Percentiles rank a stretch among this genome's conserved stretches.
phyloP scores from a whole-genome alignment of 2,329 filamentous ascomycete genomes.

The Nothophaeocryptopus gaeumannii region DNA sequence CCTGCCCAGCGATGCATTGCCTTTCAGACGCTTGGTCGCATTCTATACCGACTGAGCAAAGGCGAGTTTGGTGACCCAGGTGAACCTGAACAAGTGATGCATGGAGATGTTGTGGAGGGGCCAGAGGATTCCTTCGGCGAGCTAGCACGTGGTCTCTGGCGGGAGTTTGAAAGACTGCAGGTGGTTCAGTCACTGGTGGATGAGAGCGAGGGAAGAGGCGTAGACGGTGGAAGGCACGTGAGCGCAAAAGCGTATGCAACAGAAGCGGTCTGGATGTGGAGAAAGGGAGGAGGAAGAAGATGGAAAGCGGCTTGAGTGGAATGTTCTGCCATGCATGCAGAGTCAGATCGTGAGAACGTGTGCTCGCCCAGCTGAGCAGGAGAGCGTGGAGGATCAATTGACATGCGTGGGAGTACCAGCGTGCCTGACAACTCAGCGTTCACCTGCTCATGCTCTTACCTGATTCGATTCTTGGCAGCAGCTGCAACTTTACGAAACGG shows the following conservation, averaged over 20 bases:
- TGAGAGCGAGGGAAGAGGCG: slow-evolving; percentile 63
- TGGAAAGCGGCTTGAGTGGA: slow-evolving; percentile 48
- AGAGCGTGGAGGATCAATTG: too few species aligned
- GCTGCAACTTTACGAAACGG: too few species aligned
- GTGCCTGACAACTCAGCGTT: too few species aligned
- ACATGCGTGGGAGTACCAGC: too few species aligned
- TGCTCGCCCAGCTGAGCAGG: too few species aligned
- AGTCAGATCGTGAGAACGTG: neutral
- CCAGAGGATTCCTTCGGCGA: slow-evolving; percentile 48
- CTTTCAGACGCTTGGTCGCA: slow-evolving; percentile 82
- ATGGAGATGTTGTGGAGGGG: slow-evolving; percentile 31
- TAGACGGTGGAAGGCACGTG: slow-evolving; percentile 61
- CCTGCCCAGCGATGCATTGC: slow-evolving; percentile 86
- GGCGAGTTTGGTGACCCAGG: slow-evolving; percentile 63
- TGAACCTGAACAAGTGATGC: slow-evolving; percentile 27
- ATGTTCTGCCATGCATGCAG: too few species aligned
- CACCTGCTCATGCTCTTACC: too few species aligned
- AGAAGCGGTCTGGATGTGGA: slow-evolving; percentile 86
- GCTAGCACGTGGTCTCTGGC: slow-evolving; percentile 76
- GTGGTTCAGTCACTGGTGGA: slow-evolving; percentile 74
- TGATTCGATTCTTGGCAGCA: too few species aligned
- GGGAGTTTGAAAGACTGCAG: slow-evolving; percentile 69
- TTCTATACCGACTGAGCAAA: slow-evolving; percentile 77
- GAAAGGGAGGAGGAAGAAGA: slow-evolving; percentile 64
- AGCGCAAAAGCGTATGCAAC: slow-evolving; percentile 81